Evolutionary conservation across 805 yeast genomes (phyloP), one percentile per base, ranked within the genome.

Genomic region (Metschnikowia gelsemii): DNA sequence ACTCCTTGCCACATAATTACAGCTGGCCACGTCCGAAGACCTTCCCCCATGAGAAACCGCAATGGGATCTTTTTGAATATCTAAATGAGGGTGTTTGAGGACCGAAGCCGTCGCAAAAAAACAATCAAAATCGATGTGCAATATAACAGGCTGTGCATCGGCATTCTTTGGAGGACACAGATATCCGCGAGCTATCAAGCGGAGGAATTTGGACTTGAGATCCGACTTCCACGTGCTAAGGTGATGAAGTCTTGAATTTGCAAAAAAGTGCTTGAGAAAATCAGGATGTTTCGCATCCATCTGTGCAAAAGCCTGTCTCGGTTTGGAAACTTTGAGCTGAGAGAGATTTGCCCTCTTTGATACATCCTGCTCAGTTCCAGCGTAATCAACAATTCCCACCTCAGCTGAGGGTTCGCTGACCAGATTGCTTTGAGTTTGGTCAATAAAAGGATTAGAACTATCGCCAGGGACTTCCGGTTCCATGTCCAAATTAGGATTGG

Each of bases 81-180:
- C 78, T 13, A 82, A 56, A 2, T 79, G 70, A 0, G 84, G 82
- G 30, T 70, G 66, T 12, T 64, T 69, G 40, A 80, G 63, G 2
- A 87, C 76, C 0, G 96, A 85, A 0, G 84, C 96, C 0, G 95
- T 75, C 2, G 90, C 97, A 63, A 91, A 91, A 55, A 93, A 91
- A 50, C 96, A 88, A 60, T 91, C 99, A 61, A 89, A 91, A 59
- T 91, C 99, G 24, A 91, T 73, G 59, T 91, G 97, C 40, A 90
- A 58, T 8, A 90, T 76, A 1, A 74, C 57, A 5, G 36, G 34
- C 42, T 40, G 51, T 14, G 49, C 33, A 4, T 13, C 12, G 3
- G 35, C 5, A 13, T 17, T 22, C 29, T 11, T 34, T 20, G 38
- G 19, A 8, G 40, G 45, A 0, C 42, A 22, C 35, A 50, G 49